Evolutionary conservation across 129 eudicot species (phyloP).

Genomic region (Saussurea involucrata): DNA sequence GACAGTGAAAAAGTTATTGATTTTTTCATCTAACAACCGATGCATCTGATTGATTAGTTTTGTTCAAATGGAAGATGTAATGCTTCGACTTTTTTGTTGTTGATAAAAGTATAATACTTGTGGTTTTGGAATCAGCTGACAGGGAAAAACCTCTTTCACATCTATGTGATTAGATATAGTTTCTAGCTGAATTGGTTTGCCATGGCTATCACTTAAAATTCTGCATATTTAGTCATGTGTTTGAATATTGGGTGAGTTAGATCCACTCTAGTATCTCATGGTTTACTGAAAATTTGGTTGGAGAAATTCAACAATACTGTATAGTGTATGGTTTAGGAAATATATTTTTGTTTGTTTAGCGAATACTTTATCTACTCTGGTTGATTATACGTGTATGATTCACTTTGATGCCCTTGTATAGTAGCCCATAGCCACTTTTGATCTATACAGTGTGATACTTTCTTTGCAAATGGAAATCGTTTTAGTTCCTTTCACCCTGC

Average conservation of each 20-base stretch:
- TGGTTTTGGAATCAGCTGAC: background rate
- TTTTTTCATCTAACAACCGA: background rate
- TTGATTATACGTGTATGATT: background rate
- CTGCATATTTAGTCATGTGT: background rate
- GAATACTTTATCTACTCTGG: background rate
- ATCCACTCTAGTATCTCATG: background rate
- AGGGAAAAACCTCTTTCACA: background rate
- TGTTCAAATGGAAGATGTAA: background rate
- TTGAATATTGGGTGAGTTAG: background rate
- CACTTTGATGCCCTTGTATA: background rate
- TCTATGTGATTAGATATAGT: background rate
- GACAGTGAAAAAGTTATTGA: background rate
- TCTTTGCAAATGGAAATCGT: background rate
- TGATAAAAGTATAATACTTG: background rate
- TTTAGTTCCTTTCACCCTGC: background rate
- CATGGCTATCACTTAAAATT: background rate
- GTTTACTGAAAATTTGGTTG: background rate
- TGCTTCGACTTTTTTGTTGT: background rate
- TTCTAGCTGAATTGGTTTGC: background rate
- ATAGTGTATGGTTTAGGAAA: background rate
- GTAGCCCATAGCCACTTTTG: background rate
- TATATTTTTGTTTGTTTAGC: too few species aligned
- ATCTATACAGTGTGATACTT: background rate
- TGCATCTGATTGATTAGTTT: background rate
- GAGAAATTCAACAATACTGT: background rate